phyloP scores from a whole-genome alignment of 1,139 yeast genomes.

The Suhomyces panamericanus region DNA sequence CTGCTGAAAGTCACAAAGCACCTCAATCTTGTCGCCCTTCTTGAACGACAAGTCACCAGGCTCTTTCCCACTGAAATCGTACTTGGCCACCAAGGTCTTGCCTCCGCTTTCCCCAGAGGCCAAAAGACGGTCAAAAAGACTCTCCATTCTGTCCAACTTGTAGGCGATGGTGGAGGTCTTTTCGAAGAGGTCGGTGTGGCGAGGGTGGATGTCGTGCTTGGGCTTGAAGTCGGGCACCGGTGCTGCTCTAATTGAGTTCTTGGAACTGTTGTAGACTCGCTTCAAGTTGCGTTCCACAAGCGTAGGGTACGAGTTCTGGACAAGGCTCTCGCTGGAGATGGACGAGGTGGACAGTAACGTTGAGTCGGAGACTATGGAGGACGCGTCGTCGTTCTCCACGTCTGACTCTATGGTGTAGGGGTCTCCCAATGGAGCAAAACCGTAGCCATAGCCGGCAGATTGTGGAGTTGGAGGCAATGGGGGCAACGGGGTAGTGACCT shows the following conservation, averaged over 20 bases:
- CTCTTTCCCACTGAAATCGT: conserved; percentile 33
- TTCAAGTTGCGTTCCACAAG: conserved; percentile 24
- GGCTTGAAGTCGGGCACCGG: conserved; percentile 26
- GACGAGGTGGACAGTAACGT: conserved; percentile 23
- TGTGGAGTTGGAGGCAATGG: conserved; percentile 13
- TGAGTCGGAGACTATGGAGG: conserved; percentile 19
- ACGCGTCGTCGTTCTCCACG: conserved; percentile 16
- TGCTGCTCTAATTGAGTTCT: conserved; percentile 35
- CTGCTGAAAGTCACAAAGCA: conserved; percentile 36
- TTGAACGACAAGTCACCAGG: conserved; percentile 45
- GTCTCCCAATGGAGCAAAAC: conserved; percentile 6
- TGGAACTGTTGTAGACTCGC: conserved; percentile 36
- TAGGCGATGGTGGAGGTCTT: conserved; percentile 23
- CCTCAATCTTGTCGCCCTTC: conserved; percentile 36
- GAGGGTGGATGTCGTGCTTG: conserved; percentile 11
- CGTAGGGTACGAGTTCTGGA: conserved; percentile 23
- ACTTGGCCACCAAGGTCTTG: conserved; percentile 24
- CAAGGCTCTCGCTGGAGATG: conserved; percentile 23
- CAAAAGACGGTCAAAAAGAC: conserved; percentile 25
- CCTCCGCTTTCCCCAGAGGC: conserved; percentile 7
- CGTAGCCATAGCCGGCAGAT: neutral
- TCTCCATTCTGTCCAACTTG: conserved; percentile 27
- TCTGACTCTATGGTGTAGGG: conserved; percentile 20
- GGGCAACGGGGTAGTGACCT: conserved; percentile 13
- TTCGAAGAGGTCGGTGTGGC: conserved; percentile 13